These are phyloP conservation scores for Daedalea quercina DNA, from an alignment of 768 basidiomycete species.

Conservation along the genomic window DNA sequence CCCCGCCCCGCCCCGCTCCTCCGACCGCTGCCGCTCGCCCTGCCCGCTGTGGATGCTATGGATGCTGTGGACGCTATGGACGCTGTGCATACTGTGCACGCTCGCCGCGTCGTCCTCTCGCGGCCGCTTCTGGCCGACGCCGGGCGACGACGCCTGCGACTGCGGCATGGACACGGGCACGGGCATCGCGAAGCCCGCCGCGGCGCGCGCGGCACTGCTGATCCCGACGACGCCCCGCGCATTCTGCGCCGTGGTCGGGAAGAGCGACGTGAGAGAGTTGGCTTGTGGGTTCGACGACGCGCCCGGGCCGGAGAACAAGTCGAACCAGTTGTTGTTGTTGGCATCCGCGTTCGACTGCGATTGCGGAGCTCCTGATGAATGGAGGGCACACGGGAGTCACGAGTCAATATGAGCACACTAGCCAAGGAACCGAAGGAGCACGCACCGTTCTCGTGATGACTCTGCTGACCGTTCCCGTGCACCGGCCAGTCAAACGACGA, in stretches of 20 bases:
- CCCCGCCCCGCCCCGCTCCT: slow-evolving; percentile 1
- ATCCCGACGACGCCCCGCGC: slow-evolving; percentile 5
- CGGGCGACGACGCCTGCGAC: slow-evolving; percentile 5
- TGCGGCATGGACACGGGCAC: neutral
- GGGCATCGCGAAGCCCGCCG: slow-evolving; percentile 7
- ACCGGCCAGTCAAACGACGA: slow-evolving; percentile 22
- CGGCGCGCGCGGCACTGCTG: slow-evolving; percentile 4
- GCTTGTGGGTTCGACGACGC: slow-evolving; percentile 2
- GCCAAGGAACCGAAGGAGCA: neutral
- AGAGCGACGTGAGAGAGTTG: slow-evolving; percentile 6
- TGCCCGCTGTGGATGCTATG: neutral
- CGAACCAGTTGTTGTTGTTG: slow-evolving; percentile 13
- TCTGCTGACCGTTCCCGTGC: slow-evolving; percentile 9
- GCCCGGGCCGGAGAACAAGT: slow-evolving; percentile 10
- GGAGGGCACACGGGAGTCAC: too few relatives aligned
- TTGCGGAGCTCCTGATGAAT: neutral
- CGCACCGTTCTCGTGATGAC: neutral
- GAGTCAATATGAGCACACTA: neutral
- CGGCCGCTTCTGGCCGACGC: slow-evolving; percentile 11
- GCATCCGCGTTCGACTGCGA: neutral
- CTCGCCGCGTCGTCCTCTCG: slow-evolving; percentile 9
- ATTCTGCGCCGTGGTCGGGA: slow-evolving; percentile 7
- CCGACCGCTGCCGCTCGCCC: neutral
- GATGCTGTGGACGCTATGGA: too few relatives aligned
- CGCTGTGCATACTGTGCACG: neutral